These are phyloP conservation scores for Hypoxylon cercidicola DNA, from an alignment of 495 filamentous ascomycete genomes.

Conservation along the genomic window DNA sequence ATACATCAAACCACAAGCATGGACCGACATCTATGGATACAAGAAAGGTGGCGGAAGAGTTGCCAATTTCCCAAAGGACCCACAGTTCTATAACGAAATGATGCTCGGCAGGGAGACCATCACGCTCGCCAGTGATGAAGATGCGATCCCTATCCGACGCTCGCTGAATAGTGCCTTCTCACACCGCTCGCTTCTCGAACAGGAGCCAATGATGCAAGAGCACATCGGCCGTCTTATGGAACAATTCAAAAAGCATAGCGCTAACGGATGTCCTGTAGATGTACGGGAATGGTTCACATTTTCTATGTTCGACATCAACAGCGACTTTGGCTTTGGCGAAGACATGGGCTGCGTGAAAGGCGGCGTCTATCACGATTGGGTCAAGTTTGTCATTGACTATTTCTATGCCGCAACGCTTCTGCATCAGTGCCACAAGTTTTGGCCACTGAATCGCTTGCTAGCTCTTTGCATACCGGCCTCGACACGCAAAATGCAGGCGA, in stretches of 20 bases:
- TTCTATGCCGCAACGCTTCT: no score
- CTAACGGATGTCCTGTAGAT: conserved; percentile 33
- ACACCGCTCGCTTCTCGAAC: conserved; percentile 53
- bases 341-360: conserved; percentile 59
- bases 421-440: no score
- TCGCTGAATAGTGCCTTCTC: conserved; percentile 60
- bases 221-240: conserved; percentile 57
- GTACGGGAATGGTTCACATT: conserved; percentile 64
- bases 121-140: conserved; percentile 45
- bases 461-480: no score
- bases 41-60: conserved; percentile 34
- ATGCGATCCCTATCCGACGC: conserved; percentile 50
- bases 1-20: conserved; percentile 63
- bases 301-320: conserved; percentile 69
- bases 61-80: conserved; percentile 48
- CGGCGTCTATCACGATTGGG: conserved; percentile 47
- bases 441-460: no score
- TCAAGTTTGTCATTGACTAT: conserved; percentile 6
- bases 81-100: conserved; percentile 40
- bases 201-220: conserved; percentile 51
- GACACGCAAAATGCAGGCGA: no score
- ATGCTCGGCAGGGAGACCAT: conserved; percentile 22
- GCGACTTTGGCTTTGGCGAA: conserved; percentile 64
- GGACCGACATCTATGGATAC: conserved; percentile 68
- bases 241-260: conserved; percentile 40